phyloP scores from a whole-genome alignment of 2,329 filamentous ascomycete genomes.

The Pseudocercospora ulei region DNA sequence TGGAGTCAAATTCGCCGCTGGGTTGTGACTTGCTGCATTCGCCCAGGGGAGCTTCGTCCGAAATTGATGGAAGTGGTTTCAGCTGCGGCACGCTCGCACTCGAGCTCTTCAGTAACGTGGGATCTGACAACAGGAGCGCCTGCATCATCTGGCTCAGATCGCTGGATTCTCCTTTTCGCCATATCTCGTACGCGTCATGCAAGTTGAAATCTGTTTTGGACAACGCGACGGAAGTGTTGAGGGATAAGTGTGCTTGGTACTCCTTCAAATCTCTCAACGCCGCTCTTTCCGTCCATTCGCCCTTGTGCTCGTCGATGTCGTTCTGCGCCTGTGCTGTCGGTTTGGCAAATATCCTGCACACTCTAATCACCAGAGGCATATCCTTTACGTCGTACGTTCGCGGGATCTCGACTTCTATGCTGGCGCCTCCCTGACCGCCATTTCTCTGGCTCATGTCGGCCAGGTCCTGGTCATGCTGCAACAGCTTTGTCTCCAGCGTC shows the following conservation, averaged over 20 bases:
- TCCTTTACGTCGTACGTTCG: conserved; percentile 90
- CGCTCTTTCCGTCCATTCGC: conserved; percentile 80
- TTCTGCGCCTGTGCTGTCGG: conserved; percentile 69
- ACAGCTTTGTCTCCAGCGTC: conserved; percentile 81
- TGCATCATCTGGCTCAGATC: conserved; percentile 90
- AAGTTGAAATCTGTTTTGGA: conserved; percentile 78
- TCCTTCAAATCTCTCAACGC: conserved; percentile 84
- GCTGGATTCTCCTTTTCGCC: conserved; percentile 81
- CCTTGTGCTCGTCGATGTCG: conserved; percentile 73
- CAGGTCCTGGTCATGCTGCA: conserved; percentile 88
- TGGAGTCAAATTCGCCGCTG: conserved; percentile 36
- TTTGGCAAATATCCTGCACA: conserved; percentile 76
- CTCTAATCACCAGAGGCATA: conserved; percentile 84
- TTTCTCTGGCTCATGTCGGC: conserved; percentile 51
- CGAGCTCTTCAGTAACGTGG: conserved; percentile 69
- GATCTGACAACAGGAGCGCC: conserved; percentile 75
- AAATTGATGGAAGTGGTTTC: conserved; percentile 22
- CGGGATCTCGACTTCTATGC: conserved; percentile 71
- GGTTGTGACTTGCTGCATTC: conserved; percentile 42
- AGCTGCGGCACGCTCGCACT: conserved; percentile 36
- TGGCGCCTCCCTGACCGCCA: conserved; percentile 51
- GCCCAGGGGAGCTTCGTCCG: conserved; percentile 30
- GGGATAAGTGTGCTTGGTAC: conserved; percentile 80
- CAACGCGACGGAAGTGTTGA: conserved; percentile 66
- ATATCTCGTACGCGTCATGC: conserved; percentile 76